Base-by-base conservation (phyloP, 1,284 basidiomycete species). In the Marasmius fiardii region DNA sequence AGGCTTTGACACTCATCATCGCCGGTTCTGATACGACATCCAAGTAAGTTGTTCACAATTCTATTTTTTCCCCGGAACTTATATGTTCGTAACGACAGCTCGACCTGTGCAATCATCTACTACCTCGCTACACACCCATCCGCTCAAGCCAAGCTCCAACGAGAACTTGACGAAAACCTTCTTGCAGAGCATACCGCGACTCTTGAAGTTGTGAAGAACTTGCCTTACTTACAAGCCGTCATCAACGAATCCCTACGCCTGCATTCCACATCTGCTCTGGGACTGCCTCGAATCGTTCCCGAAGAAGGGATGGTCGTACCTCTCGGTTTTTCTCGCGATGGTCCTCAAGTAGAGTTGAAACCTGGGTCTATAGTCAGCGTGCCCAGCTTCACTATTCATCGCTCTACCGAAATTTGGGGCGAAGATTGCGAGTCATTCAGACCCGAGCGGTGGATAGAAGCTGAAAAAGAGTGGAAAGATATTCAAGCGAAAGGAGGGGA, bases 391-490 rank as follows among this genome's bases (percentile, higher is more conserved):
- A 77, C 76, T 7, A 71, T 80, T 24, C 76, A 81, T 60, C 76
- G 74, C 45, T 71, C 76, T 58, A 63, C 68, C 20, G 61, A 63
- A 4, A 67, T 78, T 39, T 82, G 77, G 74, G 78, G 79, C 10
- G 74, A 77, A 8, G 68, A 70, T 57, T 69, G 76, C 5, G 70
- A 76, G 18, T 63, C 62, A 16, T 79, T 75, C 65, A 62, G 73
- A 31, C 76, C 74, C 1, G 79, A 81, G 58, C 64, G 79, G 3
- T 81, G 78, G 79, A 63, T 80, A 2, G 74, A 74, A 31, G 60
- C 63, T 33, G 58, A 45, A 26, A 34, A 53, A 14, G 66, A 68
- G 51, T 58, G 69, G 26, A 64, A 68, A 39, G 65, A 68, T 28
- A 28, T 49, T 26, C 47, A 49, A 33, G 28, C 24, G 1, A 33